phyloP scores from a whole-genome alignment of 2,329 filamentous ascomycete genomes.

The Pyricularia grisea region DNA sequence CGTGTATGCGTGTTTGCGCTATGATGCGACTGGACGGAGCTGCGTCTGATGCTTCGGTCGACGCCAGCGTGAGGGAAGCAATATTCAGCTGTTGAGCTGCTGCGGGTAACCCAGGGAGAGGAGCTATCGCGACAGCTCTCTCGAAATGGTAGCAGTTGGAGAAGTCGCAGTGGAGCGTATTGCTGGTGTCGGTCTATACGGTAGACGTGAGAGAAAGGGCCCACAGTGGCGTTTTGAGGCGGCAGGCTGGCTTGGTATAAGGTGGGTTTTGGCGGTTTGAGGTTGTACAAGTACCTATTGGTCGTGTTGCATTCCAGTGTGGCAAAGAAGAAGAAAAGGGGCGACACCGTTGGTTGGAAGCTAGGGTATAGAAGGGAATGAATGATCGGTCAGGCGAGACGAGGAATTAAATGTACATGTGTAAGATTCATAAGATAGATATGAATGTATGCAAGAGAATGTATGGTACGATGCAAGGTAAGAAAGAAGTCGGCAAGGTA shows the following conservation, averaged over 20 bases:
- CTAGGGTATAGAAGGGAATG: background rate
- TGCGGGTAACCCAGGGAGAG: background rate
- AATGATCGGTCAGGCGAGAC: background rate
- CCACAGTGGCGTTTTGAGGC: slow-evolving; percentile 1
- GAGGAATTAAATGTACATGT: background rate
- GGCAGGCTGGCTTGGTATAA: background rate
- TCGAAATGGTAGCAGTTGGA: background rate
- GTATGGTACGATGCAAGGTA: background rate
- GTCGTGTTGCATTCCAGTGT: background rate
- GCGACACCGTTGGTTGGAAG: background rate
- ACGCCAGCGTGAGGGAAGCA: slow-evolving; percentile 5
- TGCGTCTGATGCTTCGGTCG: background rate
- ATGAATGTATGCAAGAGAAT: background rate
- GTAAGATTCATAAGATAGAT: background rate
- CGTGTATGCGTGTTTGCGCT: background rate
- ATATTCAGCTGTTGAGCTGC: background rate
- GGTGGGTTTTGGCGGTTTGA: background rate
- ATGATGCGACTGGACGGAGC: background rate
- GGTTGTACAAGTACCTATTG: background rate
- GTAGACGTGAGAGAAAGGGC: background rate
- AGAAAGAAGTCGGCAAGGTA: background rate
- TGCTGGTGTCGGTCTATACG: background rate
- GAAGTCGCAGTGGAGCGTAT: background rate
- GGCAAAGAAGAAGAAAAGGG: background rate
- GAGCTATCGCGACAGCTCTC: background rate